These are phyloP conservation scores for Pisolithus marmoratus DNA, from an alignment of 768 basidiomycete species.

Conservation along the genomic window DNA sequence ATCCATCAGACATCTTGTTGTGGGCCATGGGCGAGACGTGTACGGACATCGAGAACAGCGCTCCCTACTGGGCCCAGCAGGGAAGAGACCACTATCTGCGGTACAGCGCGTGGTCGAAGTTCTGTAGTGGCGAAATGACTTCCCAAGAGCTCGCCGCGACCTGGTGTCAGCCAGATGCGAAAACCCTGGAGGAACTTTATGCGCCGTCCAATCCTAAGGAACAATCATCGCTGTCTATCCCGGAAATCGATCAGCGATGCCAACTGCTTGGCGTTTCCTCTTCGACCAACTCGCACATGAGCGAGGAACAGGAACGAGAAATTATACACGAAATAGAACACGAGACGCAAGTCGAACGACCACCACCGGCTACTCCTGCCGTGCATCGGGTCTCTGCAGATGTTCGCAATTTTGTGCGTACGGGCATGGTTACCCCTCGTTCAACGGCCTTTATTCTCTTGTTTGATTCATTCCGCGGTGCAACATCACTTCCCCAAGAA, in stretches of 20 bases:
- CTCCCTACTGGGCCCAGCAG: conserved; percentile 40
- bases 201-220: neutral
- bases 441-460: conserved; percentile 19
- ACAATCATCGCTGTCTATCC: neutral
- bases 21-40: conserved; percentile 46
- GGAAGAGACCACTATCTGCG: conserved; percentile 16
- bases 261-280: conserved; percentile 11
- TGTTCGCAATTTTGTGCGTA: conserved; percentile 20
- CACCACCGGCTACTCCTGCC: conserved; percentile 20
- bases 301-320: conserved; percentile 50
- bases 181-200: conserved; percentile 34
- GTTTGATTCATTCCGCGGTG: conserved; percentile 6
- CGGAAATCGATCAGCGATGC: conserved; percentile 13
- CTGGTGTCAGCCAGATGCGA: conserved; percentile 40
- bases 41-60: conserved; percentile 32
- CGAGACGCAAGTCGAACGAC: conserved; percentile 36
- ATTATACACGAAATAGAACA: conserved; percentile 39
- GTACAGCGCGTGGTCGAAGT: conserved; percentile 13
- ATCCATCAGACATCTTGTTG: conserved; percentile 31
- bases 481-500: conserved; percentile 13
- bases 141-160: conserved; percentile 2
- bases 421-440: conserved; percentile 18
- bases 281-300: conserved; percentile 20
- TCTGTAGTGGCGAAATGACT: neutral
- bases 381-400: conserved; percentile 17